Evolutionary conservation across 805 yeast species (phyloP), one percentile per base, ranked within the genome.

Genomic region (Candida khao-thaluensis): DNA sequence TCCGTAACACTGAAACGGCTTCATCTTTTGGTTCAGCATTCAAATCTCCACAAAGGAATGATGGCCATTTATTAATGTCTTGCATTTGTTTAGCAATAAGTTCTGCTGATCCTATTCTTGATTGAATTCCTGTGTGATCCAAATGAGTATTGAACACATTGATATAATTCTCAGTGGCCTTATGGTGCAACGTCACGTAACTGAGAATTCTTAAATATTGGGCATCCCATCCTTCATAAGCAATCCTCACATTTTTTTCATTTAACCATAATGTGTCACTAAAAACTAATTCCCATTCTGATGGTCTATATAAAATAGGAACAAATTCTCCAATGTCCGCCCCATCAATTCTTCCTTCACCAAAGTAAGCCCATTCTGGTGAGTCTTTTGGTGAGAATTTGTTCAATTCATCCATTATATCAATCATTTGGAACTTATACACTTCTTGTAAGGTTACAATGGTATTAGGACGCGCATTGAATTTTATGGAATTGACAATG

Each of bases 361-460:
- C 66, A 40, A 52, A 64, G 42, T 58, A 62, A 8, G 47, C 38
- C 69, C 68, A 65, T 34, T 50, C 50, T 5, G 48, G 49, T 20
- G 38, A 39, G 9, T 49, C 53, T 22, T 38, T 37, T 2, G 28
- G 16, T 11, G 44, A 39, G 25, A 43, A 49, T 22, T 45, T 38
- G 39, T 63, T 64, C 35, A 66, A 47, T 17, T 51, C 52, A 1
- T 42, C 40, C 45, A 64, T 38, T 3, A 66, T 55, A 40, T 64
- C 70, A 16, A 49, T 38, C 39, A 64, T 47, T 43, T 66, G 71
- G 42, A 60, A 52, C 43, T 57, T 54, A 35, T 66, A 57, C 16
- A 60, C 71, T 42, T 65, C 70, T 45, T 66, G 71, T 23, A 66
- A 50, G 49, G 73, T 38, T 50, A 52, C 72, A n/a, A 76, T 61